Evolutionary conservation across 2,329 filamentous ascomycete species (phyloP), one percentile per base, ranked within the genome.

Genomic region (Pseudogymnoascus destructans): DNA sequence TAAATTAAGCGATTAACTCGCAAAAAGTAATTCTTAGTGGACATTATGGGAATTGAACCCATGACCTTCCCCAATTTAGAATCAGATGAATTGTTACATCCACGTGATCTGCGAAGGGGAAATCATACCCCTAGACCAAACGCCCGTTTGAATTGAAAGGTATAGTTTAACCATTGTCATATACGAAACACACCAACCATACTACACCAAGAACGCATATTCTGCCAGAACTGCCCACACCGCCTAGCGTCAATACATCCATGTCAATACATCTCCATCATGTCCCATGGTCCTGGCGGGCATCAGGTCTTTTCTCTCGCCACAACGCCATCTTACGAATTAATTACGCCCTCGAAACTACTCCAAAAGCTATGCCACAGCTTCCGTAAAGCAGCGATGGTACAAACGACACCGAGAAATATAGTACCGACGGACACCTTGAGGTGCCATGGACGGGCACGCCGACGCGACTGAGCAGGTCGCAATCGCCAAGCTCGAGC

Each of bases 401-500:
- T 54, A 33, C 46, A 35, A 35, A 52, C 38, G 13, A 23, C n/a
- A 32, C 52, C 30, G 6, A 36, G 13, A 5, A 59, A 27, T 8
- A 21, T 15, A 21, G 30, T 23, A 23, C 58, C 9, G 15, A 27
- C 55, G 36, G 52, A 55, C 58, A 38, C 46, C 57, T 59, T 60
- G 64, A 67, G 55, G 62, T 61, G 58, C 58, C 64, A 33, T 40
- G 32, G 32, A 57, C 54, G 23, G 32, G 13, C 32, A 52, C 15
- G 25, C 46, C 46, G 46, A 52, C 46, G 46, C 46, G 46, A 68
- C 69, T 58, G 65, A 68, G 13, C 68, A 71, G 21, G 79, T 77
- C 8, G 73, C 80, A 15, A 84, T 85, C 64, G 75, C 81, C 6
- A 73, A 79, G 61, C 73, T 85, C 32, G 69, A 64, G 32, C 79